phyloP scores from a whole-genome alignment of 345 rosid genomes.

The Eucalyptus pumila region DNA sequence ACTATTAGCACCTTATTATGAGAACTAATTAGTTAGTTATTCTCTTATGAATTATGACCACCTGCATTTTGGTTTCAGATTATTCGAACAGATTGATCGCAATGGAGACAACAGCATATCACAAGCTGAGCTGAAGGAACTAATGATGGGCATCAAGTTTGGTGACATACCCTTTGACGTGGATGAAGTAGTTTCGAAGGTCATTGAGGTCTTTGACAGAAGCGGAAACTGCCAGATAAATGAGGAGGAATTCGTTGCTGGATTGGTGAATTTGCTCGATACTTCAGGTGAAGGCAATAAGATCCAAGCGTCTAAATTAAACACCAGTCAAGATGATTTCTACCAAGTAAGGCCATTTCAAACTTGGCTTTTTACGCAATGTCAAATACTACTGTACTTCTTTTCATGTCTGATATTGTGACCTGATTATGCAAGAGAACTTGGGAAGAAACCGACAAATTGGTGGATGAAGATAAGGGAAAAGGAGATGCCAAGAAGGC shows the following conservation, averaged over 20 bases:
- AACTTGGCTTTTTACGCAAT: neutral
- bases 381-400: neutral
- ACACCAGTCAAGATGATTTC: neutral
- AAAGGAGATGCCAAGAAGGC: neutral
- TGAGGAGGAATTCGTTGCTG: conserved; percentile 10
- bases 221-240: neutral
- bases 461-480: conserved; percentile 1
- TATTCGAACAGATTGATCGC: conserved; percentile 6
- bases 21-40: neutral
- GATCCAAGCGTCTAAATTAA: neutral
- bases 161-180: conserved; percentile 1
- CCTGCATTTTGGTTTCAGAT: neutral
- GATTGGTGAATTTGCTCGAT: conserved; percentile 6
- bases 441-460: conserved; percentile 12
- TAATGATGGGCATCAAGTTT: conserved; percentile 4
- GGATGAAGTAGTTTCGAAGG: conserved; percentile 6
- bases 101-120: conserved; percentile 3
- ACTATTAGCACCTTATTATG: too few relatives aligned
- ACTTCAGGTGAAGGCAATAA: neutral
- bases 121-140: conserved; percentile 2
- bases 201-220: conserved; percentile 10
- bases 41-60: neutral
- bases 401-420: neutral
- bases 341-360: neutral
- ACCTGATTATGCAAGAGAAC: neutral